Conservation (phyloP, 2,329 filamentous ascomycete species). For the Aureobasidium sp. region DNA sequence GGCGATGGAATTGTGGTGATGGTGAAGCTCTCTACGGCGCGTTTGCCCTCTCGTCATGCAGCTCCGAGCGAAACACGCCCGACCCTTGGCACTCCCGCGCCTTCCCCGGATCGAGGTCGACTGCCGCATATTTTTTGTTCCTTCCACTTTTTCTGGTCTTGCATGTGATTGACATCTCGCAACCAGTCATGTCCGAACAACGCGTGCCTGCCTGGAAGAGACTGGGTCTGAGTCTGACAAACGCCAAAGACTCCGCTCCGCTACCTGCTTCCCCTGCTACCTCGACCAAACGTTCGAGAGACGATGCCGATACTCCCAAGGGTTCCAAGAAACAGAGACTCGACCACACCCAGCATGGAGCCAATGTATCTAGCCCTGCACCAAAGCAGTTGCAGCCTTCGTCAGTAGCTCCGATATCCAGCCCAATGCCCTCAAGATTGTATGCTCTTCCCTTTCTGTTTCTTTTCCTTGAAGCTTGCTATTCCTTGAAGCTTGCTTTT, state of each 20-base stretch:
- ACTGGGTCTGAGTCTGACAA: constrained; percentile 51
- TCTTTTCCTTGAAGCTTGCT: too few relatives aligned
- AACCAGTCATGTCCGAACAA: background rate
- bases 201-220: constrained; percentile 51
- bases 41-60: constrained; percentile 10
- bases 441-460: background rate
- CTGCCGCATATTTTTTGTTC: background rate
- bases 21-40: constrained; percentile 5
- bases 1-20: constrained; percentile 2
- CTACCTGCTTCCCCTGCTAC: background rate
- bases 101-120: background rate
- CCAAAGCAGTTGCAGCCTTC: background rate
- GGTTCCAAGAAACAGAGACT: constrained; percentile 9
- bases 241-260: constrained; percentile 31
- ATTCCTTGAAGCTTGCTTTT: background rate
- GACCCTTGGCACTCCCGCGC: constrained; percentile 7
- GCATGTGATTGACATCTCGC: background rate
- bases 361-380: constrained; percentile 1
- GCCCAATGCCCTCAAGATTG: background rate
- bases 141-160: background rate
- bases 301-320: constrained; percentile 1
- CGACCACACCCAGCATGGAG: background rate
- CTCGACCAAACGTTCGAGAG: background rate
- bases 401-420: constrained; percentile 10
- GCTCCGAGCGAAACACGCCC: constrained; percentile 1